Evolutionary conservation across 495 filamentous ascomycete species (phyloP).

Genomic region (Aspergillus indologenus): DNA sequence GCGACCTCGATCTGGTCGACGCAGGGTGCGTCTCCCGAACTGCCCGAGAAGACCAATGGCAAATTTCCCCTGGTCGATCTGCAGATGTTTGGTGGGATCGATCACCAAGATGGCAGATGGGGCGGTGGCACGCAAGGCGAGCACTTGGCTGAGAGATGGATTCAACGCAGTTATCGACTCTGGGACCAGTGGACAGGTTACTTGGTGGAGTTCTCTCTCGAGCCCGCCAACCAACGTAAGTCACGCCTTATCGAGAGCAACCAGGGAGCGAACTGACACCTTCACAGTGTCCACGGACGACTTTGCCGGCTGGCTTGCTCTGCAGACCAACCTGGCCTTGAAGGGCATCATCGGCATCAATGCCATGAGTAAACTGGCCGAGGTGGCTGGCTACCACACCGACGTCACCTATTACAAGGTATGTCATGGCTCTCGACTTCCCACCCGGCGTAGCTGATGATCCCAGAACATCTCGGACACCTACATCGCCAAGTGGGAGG

Average conservation of each 20-base stretch:
- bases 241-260: neutral
- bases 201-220: conserved; percentile 79
- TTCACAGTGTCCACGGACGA: conserved; percentile 77
- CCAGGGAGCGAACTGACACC: conserved; percentile 2
- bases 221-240: conserved; percentile 78
- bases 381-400: conserved; percentile 59
- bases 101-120: conserved; percentile 51
- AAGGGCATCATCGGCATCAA: conserved; percentile 95
- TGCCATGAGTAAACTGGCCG: conserved; percentile 84
- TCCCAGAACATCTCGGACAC: conserved; percentile 60
- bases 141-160: conserved; percentile 54
- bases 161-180: conserved; percentile 65
- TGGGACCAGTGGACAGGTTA: conserved; percentile 96
- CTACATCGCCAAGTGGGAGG: conserved; percentile 83
- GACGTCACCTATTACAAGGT: conserved; percentile 68
- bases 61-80: conserved; percentile 44
- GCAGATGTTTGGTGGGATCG: conserved; percentile 43
- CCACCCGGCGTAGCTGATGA: neutral
- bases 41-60: conserved; percentile 21
- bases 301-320: conserved; percentile 89
- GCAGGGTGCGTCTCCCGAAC: conserved; percentile 24
- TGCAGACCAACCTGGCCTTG: conserved; percentile 89
- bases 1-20: conserved; percentile 51
- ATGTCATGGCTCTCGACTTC: conserved; percentile 1
- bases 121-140: conserved; percentile 47